Evolutionary conservation across 768 basidiomycete genomes (phyloP), one percentile per base, ranked within the genome.

Genomic region (Trametes gibbosa): DNA sequence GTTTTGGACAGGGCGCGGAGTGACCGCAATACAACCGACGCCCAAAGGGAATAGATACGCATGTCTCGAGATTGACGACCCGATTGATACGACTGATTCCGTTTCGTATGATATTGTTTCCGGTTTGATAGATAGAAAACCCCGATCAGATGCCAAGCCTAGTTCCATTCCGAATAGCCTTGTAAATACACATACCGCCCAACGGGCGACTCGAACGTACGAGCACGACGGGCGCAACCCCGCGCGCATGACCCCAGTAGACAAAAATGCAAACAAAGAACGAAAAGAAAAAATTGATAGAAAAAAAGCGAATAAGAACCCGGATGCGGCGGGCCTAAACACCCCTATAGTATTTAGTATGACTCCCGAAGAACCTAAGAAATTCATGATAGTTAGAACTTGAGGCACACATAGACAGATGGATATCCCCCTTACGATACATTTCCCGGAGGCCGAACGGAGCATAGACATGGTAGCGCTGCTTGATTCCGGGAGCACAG

Each of bases 401-500:
- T 9, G n/a, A 24, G 37, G 37, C 17, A 39, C 13, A 4, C 37
- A 17, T 4, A 5, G 37, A 14, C 37, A 39, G 37, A 13, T 39
- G 17, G 37, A 39, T 14, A 3, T 39, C 5, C 37, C 37, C 37
- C 10, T 39, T 13, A 39, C 17, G 10, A 17, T 39, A 13, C 10
- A 13, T 4, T 3, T 14, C 13, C 37, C 37, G 13, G 37, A 39
- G 37, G 25, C 21, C 1, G 42, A 12, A 5, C 4, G 17, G 24
- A 24, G 21, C 14, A 21, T 23, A 4, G 53, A 54, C 53, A 27
- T n/a, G 14, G 24, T 42, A 29, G 55, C 46, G 12, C 25, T 56
- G n/a, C 21, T 56, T 6, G 55, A 56, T 21, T 19, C 55, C 7
- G 45, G 55, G 5, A 37, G 45, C 27, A 56, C 55, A 9, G 55